Evolutionary conservation across 2,329 filamentous ascomycete genomes (phyloP).

Genomic region (Cladosporium cucumerinum): DNA sequence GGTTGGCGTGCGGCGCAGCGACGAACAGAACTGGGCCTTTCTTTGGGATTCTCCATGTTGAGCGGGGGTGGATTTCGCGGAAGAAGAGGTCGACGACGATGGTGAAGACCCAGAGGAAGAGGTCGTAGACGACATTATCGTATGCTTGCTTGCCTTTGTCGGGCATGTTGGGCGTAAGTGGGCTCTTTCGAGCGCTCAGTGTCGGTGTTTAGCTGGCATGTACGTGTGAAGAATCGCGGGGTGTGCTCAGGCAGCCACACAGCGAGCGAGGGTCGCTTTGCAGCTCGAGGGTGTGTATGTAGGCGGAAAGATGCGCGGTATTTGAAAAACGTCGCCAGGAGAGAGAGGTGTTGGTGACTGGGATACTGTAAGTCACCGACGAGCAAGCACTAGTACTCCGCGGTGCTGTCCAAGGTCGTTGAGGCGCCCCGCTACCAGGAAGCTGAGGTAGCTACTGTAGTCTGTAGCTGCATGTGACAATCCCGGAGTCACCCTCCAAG

Average conservation of each 20-base stretch:
- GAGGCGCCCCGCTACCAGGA: no score
- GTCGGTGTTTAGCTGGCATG: neutral
- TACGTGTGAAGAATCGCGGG: conserved; percentile 7
- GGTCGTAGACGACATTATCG: conserved; percentile 56
- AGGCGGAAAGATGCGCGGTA: neutral
- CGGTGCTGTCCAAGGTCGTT: no score
- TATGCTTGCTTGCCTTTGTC: conserved; percentile 24
- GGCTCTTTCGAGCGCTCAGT: conserved; percentile 3
- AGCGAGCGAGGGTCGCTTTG: neutral
- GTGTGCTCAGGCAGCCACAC: no score
- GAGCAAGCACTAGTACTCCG: no score
- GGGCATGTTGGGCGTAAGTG: conserved; percentile 11
- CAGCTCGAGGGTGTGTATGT: neutral
- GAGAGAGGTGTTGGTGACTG: neutral
- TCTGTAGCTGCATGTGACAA: no score
- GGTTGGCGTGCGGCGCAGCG: conserved; percentile 93
- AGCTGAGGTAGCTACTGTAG: no score
- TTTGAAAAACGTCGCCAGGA: neutral
- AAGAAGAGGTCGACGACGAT: conserved; percentile 96
- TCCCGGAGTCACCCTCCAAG: no score
- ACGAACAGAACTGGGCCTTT: conserved; percentile 90
- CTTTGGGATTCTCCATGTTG: conserved; percentile 90
- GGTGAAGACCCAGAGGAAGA: conserved; percentile 72
- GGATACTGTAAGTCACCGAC: no score
- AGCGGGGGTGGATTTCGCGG: conserved; percentile 90